A percentile compares a stretch with the other conserved stretches of the same genome.
phyloP scores from a whole-genome alignment of 176 grass and related monocot species.

The Ananas comosus region DNA sequence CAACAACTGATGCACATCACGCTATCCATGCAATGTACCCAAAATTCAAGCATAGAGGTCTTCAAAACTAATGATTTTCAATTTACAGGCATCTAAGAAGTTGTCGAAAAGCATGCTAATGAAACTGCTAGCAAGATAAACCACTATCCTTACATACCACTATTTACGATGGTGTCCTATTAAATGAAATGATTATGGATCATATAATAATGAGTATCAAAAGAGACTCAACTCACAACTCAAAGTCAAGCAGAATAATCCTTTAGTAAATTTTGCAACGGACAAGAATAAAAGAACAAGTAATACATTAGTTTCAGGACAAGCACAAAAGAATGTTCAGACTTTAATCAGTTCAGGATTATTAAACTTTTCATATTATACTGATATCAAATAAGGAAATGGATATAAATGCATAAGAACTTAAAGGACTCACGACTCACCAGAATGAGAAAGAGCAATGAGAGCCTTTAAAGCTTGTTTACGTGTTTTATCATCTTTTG shows the following conservation, averaged over 20 bases:
- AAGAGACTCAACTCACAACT: no score
- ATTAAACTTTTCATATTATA: constrained; percentile 1
- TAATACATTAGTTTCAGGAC: not conserved
- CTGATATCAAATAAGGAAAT: not conserved
- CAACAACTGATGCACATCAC: no score
- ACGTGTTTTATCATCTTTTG: constrained; percentile 87
- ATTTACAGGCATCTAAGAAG: no score
- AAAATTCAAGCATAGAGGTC: no score
- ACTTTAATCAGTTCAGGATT: not conserved
- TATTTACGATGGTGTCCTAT: no score
- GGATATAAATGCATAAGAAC: not conserved
- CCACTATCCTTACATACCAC: no score
- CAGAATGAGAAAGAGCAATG: constrained; percentile 57
- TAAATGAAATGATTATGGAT: no score
- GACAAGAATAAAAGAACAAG: not conserved
- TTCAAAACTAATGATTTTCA: no score
- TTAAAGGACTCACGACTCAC: constrained; percentile 43
- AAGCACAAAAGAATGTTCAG: not conserved
- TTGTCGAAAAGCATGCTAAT: no score
- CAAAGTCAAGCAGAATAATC: not conserved
- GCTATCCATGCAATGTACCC: no score
- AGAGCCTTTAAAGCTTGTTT: constrained; percentile 76
- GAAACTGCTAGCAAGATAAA: no score
- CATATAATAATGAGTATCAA: no score
- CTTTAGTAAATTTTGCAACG: not conserved